A percentile compares a stretch with the other conserved stretches of the same genome.
Conservation (phyloP, 179 eudicot genomes). For the Heliamphora pulchella region DNA sequence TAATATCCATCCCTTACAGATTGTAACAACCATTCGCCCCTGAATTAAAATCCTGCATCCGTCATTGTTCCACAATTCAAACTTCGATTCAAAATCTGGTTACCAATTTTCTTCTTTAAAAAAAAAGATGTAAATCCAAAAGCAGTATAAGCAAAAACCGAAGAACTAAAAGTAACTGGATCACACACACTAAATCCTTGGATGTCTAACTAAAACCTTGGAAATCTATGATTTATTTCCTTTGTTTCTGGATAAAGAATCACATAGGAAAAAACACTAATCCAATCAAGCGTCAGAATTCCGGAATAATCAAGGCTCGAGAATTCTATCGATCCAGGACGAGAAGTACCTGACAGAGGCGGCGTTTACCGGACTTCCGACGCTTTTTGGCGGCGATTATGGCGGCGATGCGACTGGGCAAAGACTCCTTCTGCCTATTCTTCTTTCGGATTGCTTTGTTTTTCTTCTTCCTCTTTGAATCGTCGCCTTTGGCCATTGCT, state of each 20-base stretch:
- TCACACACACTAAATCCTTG: too few relatives aligned
- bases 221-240: neutral
- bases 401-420: conserved; percentile 68
- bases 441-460: conserved; percentile 52
- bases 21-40: too few relatives aligned
- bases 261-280: neutral
- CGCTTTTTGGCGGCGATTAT: conserved; percentile 93
- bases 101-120: neutral
- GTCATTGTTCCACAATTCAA: neutral
- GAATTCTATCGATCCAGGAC: neutral
- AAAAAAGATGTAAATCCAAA: neutral
- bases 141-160: too few relatives aligned
- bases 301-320: neutral
- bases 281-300: neutral
- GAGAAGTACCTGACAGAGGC: conserved; percentile 57
- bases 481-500: conserved; percentile 74
- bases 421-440: conserved; percentile 34
- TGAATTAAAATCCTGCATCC: too few relatives aligned
- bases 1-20: too few relatives aligned
- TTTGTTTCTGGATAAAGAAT: neutral
- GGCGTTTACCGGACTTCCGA: conserved; percentile 76
- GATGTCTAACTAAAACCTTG: too few relatives aligned
- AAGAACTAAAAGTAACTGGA: neutral
- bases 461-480: conserved; percentile 40
- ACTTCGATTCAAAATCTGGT: neutral